These are phyloP conservation scores for Saccharum spontaneum DNA, from an alignment of 176 grass and related monocot genomes.

Conservation along the genomic window DNA sequence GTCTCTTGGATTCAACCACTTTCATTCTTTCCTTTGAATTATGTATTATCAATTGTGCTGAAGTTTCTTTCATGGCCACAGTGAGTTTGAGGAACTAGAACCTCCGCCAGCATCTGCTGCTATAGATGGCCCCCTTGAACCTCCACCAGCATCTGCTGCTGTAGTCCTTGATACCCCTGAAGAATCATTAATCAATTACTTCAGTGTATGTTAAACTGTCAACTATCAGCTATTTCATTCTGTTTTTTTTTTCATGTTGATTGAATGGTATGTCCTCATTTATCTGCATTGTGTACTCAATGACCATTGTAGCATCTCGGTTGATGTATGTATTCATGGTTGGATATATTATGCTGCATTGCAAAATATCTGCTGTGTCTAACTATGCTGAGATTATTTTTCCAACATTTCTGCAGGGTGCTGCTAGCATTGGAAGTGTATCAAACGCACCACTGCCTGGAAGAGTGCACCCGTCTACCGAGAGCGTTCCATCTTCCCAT, in stretches of 20 bases:
- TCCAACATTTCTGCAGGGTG: slow-evolving; percentile 41
- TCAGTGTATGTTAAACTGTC: slow-evolving; percentile 53
- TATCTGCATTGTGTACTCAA: neutral
- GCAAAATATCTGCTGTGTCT: neutral
- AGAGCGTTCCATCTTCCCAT: slow-evolving; percentile 41
- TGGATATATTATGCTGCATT: neutral
- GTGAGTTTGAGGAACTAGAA: slow-evolving; percentile 84
- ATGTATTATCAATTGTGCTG: neutral
- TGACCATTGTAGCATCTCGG: neutral
- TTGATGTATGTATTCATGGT: neutral
- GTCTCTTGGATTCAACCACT: neutral
- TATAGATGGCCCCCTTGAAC: slow-evolving; percentile 79
- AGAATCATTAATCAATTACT: slow-evolving; percentile 56
- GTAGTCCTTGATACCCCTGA: slow-evolving; percentile 47
- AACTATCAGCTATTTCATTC: slow-evolving; percentile 1
- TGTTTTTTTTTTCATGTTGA: neutral
- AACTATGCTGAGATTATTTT: neutral
- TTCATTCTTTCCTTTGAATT: neutral
- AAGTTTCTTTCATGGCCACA: slow-evolving; percentile 32
- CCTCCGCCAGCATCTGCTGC: slow-evolving; percentile 60
- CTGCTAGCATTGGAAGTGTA: slow-evolving; percentile 48
- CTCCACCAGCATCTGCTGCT: slow-evolving; percentile 34
- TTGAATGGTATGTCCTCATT: slow-evolving; percentile 8
- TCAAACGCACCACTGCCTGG: slow-evolving; percentile 40
- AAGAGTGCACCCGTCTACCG: slow-evolving; percentile 27